A percentile compares a stretch with the other conserved stretches of the same genome.
phyloP scores from a whole-genome alignment of 1,284 basidiomycete species.

The Apiotrichum siamense region DNA sequence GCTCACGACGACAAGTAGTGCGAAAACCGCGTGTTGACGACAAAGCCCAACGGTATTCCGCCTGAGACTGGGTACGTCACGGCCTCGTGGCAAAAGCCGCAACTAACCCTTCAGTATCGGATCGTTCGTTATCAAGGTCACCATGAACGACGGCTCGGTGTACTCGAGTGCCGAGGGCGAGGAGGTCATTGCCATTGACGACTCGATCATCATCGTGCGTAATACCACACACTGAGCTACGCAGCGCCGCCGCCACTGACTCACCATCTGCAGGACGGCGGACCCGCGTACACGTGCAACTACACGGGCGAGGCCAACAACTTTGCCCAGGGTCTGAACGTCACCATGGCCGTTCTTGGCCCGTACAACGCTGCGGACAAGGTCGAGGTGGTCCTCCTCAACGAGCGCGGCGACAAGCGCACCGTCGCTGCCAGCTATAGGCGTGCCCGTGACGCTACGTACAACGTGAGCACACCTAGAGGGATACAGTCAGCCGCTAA shows the following conservation, averaged over 20 bases:
- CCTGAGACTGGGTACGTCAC: background rate
- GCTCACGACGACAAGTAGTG: too few relatives aligned
- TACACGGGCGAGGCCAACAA: conserved; percentile 5
- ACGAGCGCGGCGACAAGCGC: background rate
- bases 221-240: too few relatives aligned
- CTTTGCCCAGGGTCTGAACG: conserved; percentile 10
- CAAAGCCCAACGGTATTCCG: background rate
- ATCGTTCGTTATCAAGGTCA: background rate
- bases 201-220: conserved; percentile 8
- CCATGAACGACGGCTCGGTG: conserved; percentile 9
- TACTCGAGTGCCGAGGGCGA: conserved; percentile 7
- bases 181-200: conserved; percentile 9
- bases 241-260: too few relatives aligned
- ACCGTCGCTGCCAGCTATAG: conserved; percentile 6
- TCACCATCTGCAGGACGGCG: conserved; percentile 1
- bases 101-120: conserved; percentile 1
- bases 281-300: conserved; percentile 7
- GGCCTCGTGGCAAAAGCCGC: background rate
- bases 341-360: conserved; percentile 13
- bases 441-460: conserved; percentile 5
- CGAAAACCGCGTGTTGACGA: background rate
- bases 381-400: conserved; percentile 11
- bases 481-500: background rate
- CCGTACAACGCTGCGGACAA: conserved; percentile 11
- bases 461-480: conserved; percentile 7